Base-by-base conservation (phyloP, 2,329 filamentous ascomycete genomes). In the Phaeoacremonium minimum region DNA sequence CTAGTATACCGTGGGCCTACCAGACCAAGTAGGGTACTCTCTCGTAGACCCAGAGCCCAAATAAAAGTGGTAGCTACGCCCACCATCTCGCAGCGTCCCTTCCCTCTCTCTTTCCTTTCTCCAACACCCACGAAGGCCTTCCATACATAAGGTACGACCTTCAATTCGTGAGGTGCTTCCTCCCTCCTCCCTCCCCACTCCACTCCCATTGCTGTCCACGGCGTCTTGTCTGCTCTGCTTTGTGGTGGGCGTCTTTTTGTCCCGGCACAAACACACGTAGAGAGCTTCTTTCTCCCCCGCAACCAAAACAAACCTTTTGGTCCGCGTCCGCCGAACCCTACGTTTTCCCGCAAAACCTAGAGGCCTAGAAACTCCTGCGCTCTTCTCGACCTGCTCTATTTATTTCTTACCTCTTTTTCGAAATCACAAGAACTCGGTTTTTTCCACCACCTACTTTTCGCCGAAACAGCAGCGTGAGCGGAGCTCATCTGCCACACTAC, bases 61-160 rank as follows among this genome's bases (percentile, higher is more conserved):
- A 47, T 47, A 47, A 49, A 26, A 49, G 33, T 34, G 28, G 32
- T 32, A 41, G 37, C 49, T 45, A 37, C 39, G 36, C 47, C 47
- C 50, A 22, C 43, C 18, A 33, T 35, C 37, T 33, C 37, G 35
- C 39, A 35, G 41, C 42, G 32, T 45, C 39, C 36, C 41, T 46
- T 42, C 35, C 48, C 49, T 53, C 51, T 54, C 52, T 56, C 55
- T 56, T 57, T 51, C 48, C 55, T 55, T 56, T 56, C 48, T 50
- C 53, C 59, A 51, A 61, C 61, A 71, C 68, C 68, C 67, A 69
- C 67, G 68, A 67, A 69, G 69, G 68, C 48, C 51, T 33, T 63
- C 63, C 58, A 52, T 53, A 56, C 58, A 57, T 57, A 61, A 61
- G 60, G 58, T 52, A 53, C 57, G 55, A 63, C 55, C 58, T 63